Evolutionary conservation across 768 basidiomycete species (phyloP), one percentile per base, ranked within the genome.

Genomic region (Hericium coralloides): DNA sequence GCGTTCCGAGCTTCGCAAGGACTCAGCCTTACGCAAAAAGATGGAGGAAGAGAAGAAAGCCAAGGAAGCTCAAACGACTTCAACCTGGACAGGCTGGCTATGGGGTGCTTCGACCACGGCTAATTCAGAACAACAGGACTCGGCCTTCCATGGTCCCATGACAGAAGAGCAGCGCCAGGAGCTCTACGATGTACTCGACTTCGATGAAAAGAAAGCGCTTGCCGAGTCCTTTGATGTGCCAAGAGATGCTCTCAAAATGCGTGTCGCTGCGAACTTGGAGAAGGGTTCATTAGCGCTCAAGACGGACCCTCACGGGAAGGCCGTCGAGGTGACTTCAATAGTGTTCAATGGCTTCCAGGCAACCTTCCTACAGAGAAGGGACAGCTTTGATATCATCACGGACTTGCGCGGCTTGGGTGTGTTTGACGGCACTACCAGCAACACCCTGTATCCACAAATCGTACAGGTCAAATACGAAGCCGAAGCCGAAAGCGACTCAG

Each of bases 141-240:
- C 76, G 53, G 72, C 77, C 2, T 86, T 90, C 58, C 75, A 79
- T 23, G 80, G 82, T 17, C 67, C 80, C 38, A 89, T 97, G 80
- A 94, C 89, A 14, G 92, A 91, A 37, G 89, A 93, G 66, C 92
- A 98, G 69, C 83, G 90, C 53, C 85, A 85, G 68, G 82, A 98
- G 70, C 79, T 98, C 14, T 94, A 95, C 70, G 87, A 91, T 64
- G 80, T 87, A 23, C 82, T 98, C 41, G 92, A 98, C 70, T 95
- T 89, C 65, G 92, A 98, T 66, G 94, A 95, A 70, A 89, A 88
- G 69, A 72, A 84, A 4, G 85, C 87, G 3, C 77, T 92, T 17
- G 76, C 79, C 1, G 79, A 84, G 50, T 76, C 85, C 2, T 79
- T 94, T 58, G 81, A 90, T 65, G 72, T 80, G 9, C 85, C 92